phyloP scores from a whole-genome alignment of 106 monocot genomes.

The Acorus calamus region DNA sequence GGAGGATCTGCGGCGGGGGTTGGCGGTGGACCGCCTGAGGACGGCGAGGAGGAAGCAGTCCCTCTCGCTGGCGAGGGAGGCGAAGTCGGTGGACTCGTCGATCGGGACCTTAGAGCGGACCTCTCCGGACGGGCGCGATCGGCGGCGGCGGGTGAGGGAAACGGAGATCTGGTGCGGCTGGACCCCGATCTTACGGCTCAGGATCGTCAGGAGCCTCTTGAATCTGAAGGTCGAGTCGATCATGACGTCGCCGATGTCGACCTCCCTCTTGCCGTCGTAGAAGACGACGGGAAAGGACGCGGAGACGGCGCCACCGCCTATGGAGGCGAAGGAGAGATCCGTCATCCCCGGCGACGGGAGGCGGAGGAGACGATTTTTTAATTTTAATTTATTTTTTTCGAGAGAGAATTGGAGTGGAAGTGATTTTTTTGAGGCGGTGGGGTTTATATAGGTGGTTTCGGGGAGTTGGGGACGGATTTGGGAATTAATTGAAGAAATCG shows the following conservation, averaged over 20 bases:
- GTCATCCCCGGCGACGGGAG: too few species aligned
- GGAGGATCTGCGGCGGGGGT: background rate
- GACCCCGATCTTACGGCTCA: slow-evolving; percentile 27
- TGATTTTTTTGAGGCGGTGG: too few species aligned
- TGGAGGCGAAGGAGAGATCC: too few species aligned
- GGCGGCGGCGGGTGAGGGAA: slow-evolving; percentile 30
- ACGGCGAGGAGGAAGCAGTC: slow-evolving; percentile 34
- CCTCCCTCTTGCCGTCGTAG: slow-evolving; percentile 32
- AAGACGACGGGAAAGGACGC: slow-evolving; percentile 39
- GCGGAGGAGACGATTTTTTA: too few species aligned
- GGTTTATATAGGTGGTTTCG: too few species aligned
- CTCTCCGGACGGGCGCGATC: slow-evolving; percentile 20
- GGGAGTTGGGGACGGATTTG: too few species aligned
- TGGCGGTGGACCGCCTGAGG: slow-evolving; percentile 5
- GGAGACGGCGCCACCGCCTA: background rate
- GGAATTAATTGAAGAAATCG: too few species aligned
- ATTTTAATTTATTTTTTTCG: too few species aligned
- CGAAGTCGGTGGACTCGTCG: slow-evolving; percentile 34
- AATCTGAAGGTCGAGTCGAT: slow-evolving; percentile 9
- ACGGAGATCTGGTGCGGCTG: slow-evolving; percentile 33
- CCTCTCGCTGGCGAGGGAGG: slow-evolving; percentile 21
- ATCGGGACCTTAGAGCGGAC: slow-evolving; percentile 23
- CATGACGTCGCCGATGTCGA: slow-evolving; percentile 30
- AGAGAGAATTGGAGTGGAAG: too few species aligned
- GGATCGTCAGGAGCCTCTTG: slow-evolving; percentile 24